These are phyloP conservation scores for Borovskyia barvae DNA, from an alignment of 208 protist species.

Conservation along the genomic window DNA sequence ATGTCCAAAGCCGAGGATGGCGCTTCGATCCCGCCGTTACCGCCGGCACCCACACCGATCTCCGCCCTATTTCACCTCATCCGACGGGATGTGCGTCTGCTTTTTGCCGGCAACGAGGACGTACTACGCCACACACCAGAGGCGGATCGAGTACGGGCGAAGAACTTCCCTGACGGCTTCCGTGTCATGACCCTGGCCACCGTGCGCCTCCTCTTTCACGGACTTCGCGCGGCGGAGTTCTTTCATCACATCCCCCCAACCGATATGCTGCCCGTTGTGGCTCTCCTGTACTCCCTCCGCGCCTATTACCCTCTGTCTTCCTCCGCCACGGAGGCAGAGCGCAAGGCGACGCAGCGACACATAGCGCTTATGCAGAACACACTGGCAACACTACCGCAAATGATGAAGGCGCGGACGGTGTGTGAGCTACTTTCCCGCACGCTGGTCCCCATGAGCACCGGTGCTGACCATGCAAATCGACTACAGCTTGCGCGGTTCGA, in stretches of 20 bases:
- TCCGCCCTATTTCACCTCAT: conserved; percentile 12
- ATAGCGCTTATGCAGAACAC: conserved; percentile 26
- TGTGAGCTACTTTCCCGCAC: conserved; percentile 17
- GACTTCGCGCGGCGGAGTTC: conserved; percentile 31
- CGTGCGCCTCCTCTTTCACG: conserved; percentile 28
- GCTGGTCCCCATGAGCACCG: conserved; percentile 28
- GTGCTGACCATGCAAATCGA: conserved; percentile 20
- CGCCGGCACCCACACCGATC: conserved; percentile 4
- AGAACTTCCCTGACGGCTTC: conserved; percentile 30
- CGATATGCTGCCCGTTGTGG: conserved; percentile 38
- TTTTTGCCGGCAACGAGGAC: conserved; percentile 28
- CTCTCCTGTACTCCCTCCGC: conserved; percentile 41
- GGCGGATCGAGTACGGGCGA: conserved; percentile 18
- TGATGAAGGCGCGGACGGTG: conserved; percentile 33
- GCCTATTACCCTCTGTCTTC: conserved; percentile 29
- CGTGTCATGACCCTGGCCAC: conserved; percentile 26
- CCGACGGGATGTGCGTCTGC: conserved; percentile 14
- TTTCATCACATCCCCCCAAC: conserved; percentile 20
- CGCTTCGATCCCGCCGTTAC: not conserved
- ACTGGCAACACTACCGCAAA: conserved; percentile 25
- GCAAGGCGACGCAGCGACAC: conserved; percentile 10
- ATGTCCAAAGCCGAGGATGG: not conserved
- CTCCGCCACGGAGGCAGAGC: conserved; percentile 16
- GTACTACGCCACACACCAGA: conserved; percentile 21
- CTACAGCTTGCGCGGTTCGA: conserved; percentile 63